Evolutionary conservation across 2,329 filamentous ascomycete species (phyloP).

Genomic region (Hymenoscyphus occultus): DNA sequence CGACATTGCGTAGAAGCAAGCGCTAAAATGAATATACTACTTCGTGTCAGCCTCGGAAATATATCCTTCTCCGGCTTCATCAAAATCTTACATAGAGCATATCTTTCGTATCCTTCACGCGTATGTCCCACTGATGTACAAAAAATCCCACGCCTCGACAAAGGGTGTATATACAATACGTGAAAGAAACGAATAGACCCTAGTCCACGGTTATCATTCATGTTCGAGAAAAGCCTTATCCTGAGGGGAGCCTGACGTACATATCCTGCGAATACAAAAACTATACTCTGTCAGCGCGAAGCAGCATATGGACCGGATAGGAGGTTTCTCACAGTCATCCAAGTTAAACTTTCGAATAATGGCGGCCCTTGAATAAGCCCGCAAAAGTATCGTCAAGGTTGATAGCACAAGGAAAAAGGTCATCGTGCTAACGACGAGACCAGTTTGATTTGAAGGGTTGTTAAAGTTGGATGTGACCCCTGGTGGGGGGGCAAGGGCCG

Average conservation of each 20-base stretch:
- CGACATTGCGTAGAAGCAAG: too few species aligned
- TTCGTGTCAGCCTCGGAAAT: too few species aligned
- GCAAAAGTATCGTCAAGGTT: not conserved
- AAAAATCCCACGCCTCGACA: not conserved
- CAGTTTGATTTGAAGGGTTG: not conserved
- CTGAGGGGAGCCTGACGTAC: not conserved
- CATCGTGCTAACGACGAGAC: not conserved
- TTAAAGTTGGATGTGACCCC: not conserved
- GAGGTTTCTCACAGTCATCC: conserved; percentile 1
- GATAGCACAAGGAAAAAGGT: not conserved
- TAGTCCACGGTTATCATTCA: too few species aligned
- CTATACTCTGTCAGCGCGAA: not conserved
- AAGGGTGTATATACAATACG: too few species aligned
- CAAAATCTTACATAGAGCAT: conserved; percentile 4
- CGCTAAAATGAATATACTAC: not conserved
- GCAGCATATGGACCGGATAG: not conserved
- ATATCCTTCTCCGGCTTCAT: not conserved
- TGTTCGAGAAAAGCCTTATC: not conserved
- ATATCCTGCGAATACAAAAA: not conserved
- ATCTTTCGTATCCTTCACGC: not conserved
- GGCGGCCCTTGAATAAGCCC: not conserved
- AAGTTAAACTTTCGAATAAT: not conserved
- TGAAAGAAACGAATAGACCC: too few species aligned
- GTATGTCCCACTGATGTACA: conserved; percentile 7
- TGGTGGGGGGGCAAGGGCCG: not conserved